phyloP scores from a whole-genome alignment of 345 rosid genomes.

The Salix brachista region DNA sequence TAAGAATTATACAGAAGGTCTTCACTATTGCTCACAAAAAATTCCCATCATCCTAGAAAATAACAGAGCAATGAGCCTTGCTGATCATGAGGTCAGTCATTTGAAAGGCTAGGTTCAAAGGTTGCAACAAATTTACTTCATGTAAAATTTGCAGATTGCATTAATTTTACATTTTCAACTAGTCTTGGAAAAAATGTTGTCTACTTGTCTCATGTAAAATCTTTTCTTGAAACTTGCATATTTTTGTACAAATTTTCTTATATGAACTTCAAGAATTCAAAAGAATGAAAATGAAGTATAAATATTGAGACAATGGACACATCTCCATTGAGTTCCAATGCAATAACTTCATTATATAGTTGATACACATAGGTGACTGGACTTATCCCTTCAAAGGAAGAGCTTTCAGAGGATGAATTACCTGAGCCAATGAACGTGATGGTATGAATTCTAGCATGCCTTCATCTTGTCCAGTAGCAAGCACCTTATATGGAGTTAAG shows the following conservation, averaged over 20 bases:
- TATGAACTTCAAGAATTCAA: not conserved
- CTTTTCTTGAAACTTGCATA: not conserved
- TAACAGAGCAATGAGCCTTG: not conserved
- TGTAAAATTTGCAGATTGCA: not conserved
- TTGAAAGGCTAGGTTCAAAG: not conserved
- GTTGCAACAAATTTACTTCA: not conserved
- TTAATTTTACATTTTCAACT: not conserved
- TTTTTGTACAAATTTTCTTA: not conserved
- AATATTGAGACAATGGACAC: not conserved
- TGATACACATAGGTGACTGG: not conserved
- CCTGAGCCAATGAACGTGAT: constrained; percentile 91
- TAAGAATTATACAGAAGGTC: not conserved
- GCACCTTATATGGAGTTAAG: constrained; percentile 88
- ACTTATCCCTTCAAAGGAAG: constrained; percentile 6
- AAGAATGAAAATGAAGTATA: not conserved
- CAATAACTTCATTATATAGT: not conserved
- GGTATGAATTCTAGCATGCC: constrained; percentile 99
- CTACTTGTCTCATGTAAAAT: not conserved
- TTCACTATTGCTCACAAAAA: not conserved
- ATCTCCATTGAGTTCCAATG: not conserved
- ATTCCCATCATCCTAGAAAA: not conserved
- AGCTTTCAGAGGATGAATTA: constrained; percentile 18
- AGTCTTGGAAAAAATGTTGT: not conserved
- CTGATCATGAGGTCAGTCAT: not conserved
- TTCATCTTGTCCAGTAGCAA: constrained; percentile 97